Conservation (phyloP, 1,284 basidiomycete species). For the Moesziomyces sp. region DNA sequence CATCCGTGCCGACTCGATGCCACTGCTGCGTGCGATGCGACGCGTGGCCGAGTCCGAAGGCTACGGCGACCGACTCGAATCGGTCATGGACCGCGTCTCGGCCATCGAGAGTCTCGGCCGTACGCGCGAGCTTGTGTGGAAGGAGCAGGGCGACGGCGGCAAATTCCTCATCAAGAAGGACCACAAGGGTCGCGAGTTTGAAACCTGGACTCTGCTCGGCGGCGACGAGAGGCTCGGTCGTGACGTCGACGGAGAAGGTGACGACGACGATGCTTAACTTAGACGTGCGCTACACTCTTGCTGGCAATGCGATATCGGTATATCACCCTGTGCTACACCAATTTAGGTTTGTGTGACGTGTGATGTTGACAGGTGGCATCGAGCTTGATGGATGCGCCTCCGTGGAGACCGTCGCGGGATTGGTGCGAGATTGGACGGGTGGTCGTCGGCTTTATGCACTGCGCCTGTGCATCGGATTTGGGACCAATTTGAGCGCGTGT, state of each 20-base stretch:
- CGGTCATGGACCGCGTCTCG: conserved; percentile 62
- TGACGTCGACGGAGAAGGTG: conserved; percentile 31
- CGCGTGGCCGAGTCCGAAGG: conserved; percentile 53
- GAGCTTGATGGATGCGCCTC: too few relatives aligned
- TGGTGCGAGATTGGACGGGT: too few relatives aligned
- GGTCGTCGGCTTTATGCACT: too few relatives aligned
- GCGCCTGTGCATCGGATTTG: too few relatives aligned
- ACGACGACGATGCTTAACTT: background rate
- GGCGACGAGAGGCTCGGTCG: conserved; percentile 61
- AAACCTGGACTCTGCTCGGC: conserved; percentile 58
- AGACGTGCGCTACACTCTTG: background rate
- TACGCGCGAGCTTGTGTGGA: conserved; percentile 60
- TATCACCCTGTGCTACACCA: background rate
- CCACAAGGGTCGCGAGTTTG: conserved; percentile 53
- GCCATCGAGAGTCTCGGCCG: conserved; percentile 58
- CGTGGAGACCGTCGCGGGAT: background rate
- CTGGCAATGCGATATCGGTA: background rate
- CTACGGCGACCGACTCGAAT: conserved; percentile 56
- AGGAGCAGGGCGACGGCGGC: conserved; percentile 60
- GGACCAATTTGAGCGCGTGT: too few relatives aligned
- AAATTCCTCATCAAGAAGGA: conserved; percentile 59
- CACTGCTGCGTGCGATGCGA: conserved; percentile 58
- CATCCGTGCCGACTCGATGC: conserved; percentile 61
- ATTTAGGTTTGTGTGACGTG: too few relatives aligned
- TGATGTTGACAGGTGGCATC: too few relatives aligned